Base-by-base conservation (phyloP, 2,329 filamentous ascomycete genomes). In the Microascus cirrosus region DNA sequence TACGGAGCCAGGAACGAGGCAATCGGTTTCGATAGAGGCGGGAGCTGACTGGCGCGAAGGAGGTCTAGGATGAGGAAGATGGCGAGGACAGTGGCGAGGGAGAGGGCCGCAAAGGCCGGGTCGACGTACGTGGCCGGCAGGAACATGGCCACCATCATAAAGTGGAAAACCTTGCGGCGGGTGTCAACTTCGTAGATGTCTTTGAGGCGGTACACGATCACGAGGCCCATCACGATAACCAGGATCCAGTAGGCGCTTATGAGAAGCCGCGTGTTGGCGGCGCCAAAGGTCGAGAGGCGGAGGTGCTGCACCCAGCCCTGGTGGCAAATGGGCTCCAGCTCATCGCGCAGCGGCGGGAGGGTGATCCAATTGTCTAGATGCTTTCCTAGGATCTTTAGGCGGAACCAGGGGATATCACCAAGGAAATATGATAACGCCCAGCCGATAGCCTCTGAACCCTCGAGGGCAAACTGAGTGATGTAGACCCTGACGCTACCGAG, bases 81-180 rank as follows among this genome's bases (percentile, higher is more conserved):
- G 3, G 88, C 85, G 39, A 99, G 80, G 28, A 91, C 83, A 35
- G 96, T 74, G 0, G 80, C 78, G n/a, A 97, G 77, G 0, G 91
- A 90, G 13, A 99, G 76, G 1, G 88, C 83, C 55, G 86, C 85
- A 70, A 90, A 97, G 48, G 86, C 79, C 1, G 94, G 93, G 69
- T 99, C 94, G 62, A 97, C 74, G 68, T 85, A 96, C 2, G 87
- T 89, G 1, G 89, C 84, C 0, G 94, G 92, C 1, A 97, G 78
- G 58, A 99, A 86, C 90, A 99, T 96, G 58, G 85, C 84, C 8
- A 97, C 93, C 88, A 97, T 97, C 80, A 93, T 96, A 64, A 95
- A 95, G 70, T 99, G 94, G 70, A 99, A 99, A 25, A 97, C 89
- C 71, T 99, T 99, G 55, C 94, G 85, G 55, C 94, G 83, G 1